Conservation (phyloP, 257 asterid genomes). For the Solanum stenotomum region DNA sequence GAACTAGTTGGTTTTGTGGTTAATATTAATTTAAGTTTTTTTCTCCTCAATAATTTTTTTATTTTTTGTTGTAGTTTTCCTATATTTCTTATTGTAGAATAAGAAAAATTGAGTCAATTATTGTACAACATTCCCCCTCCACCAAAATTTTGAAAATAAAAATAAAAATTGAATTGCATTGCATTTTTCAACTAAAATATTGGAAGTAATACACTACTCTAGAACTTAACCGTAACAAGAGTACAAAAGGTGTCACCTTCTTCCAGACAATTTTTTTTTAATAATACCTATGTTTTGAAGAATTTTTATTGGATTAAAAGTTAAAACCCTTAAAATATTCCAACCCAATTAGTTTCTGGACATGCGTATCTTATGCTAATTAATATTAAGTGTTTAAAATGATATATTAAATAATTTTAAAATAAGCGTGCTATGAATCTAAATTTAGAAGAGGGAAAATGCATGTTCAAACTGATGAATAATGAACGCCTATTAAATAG, state of each 20-base stretch:
- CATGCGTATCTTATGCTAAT: background rate
- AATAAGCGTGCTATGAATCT: background rate
- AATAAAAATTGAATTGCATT: background rate
- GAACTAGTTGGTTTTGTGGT: conserved; percentile 9
- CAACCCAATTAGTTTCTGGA: no score
- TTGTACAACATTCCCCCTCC: background rate
- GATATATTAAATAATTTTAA: background rate
- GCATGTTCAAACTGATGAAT: no score
- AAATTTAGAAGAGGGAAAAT: background rate
- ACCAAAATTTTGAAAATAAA: background rate
- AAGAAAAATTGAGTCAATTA: background rate
- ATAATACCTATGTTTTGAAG: background rate
- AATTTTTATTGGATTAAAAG: background rate
- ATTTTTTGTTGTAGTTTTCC: background rate
- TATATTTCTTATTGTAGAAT: no score
- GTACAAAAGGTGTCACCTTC: background rate
- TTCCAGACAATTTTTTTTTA: no score
- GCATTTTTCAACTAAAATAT: background rate
- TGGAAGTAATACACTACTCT: background rate
- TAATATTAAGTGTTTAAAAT: background rate
- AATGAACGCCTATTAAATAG: background rate
- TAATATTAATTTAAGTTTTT: conserved; percentile 3
- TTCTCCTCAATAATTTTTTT: conserved; percentile 3
- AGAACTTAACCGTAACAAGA: background rate
- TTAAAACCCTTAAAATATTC: no score